Evolutionary conservation across 495 filamentous ascomycete genomes (phyloP).

Genomic region (Daldinia decipiens): DNA sequence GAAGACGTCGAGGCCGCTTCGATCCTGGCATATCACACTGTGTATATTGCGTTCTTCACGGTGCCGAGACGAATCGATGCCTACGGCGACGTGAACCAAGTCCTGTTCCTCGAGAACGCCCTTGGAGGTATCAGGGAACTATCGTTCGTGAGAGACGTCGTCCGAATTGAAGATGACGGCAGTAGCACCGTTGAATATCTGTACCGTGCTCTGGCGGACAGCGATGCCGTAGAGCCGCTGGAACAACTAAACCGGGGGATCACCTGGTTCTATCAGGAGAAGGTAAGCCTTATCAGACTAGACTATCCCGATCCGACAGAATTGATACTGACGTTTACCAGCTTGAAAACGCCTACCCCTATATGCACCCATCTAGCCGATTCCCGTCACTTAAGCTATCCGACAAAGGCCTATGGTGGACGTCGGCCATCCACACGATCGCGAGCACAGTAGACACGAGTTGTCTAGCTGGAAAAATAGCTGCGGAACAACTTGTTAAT

Average conservation of each 20-base stretch:
- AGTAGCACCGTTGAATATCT: constrained; percentile 28
- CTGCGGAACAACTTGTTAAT: constrained; percentile 39
- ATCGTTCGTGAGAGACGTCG: constrained; percentile 34
- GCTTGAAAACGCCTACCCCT: constrained; percentile 43
- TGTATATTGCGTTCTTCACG: constrained; percentile 43
- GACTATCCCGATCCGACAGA: too few relatives aligned
- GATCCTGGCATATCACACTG: constrained; percentile 24
- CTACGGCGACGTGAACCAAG: constrained; percentile 29
- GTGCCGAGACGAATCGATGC: constrained; percentile 16
- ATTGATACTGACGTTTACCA: constrained; percentile 2
- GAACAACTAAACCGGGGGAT: constrained; percentile 23
- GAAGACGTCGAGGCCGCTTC: constrained; percentile 29
- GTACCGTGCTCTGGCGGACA: constrained; percentile 41
- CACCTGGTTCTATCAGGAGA: constrained; percentile 39
- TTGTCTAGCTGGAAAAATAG: constrained; percentile 44
- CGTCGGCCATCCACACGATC: constrained; percentile 37
- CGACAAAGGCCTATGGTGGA: constrained; percentile 45
- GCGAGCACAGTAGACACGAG: constrained; percentile 42
- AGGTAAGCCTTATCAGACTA: constrained; percentile 21
- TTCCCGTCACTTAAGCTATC: constrained; percentile 40
- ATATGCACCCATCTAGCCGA: constrained; percentile 23
- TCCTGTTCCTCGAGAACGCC: constrained; percentile 32
- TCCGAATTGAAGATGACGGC: constrained; percentile 17
- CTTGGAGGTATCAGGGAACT: constrained; percentile 35
- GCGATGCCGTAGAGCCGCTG: constrained; percentile 16